These are phyloP conservation scores for Hypoxylon sp. DNA, from an alignment of 2,329 filamentous ascomycete genomes.

Conservation along the genomic window DNA sequence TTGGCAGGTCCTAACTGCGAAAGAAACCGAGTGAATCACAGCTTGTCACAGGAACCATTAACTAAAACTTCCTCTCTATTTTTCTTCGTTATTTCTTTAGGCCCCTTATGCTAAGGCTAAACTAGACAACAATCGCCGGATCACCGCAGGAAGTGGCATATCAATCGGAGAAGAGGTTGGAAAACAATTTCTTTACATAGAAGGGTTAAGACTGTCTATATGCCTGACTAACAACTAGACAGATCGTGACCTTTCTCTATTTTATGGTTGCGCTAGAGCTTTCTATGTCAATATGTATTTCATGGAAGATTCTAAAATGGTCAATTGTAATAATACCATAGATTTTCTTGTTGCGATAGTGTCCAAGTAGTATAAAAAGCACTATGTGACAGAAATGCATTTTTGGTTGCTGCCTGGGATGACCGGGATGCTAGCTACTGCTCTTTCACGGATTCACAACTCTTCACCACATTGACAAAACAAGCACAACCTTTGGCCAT, in stretches of 20 bases:
- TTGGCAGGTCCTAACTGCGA: not conserved
- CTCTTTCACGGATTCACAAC: slow-evolving; percentile 25
- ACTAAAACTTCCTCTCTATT: not conserved
- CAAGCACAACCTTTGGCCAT: not conserved
- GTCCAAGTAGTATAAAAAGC: not conserved
- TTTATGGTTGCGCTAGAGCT: not conserved
- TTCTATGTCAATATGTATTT: not conserved
- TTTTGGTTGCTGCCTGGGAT: slow-evolving; percentile 6
- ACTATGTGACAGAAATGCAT: not conserved
- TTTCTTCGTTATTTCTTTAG: not conserved
- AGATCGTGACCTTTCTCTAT: not conserved
- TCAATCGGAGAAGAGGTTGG: not conserved
- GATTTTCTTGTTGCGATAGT: not conserved
- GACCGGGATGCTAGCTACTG: not conserved
- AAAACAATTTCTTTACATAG: not conserved
- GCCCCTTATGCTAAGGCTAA: not conserved
- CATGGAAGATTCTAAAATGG: not conserved
- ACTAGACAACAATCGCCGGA: not conserved
- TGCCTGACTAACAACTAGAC: not conserved
- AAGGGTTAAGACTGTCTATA: not conserved
- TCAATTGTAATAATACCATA: not conserved
- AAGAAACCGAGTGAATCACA: not conserved
- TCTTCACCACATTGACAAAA: slow-evolving; percentile 13
- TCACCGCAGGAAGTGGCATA: not conserved
- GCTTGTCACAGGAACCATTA: not conserved